Evolutionary conservation across 2,329 filamentous ascomycete species (phyloP).

Genomic region (Exophiala viscosa): DNA sequence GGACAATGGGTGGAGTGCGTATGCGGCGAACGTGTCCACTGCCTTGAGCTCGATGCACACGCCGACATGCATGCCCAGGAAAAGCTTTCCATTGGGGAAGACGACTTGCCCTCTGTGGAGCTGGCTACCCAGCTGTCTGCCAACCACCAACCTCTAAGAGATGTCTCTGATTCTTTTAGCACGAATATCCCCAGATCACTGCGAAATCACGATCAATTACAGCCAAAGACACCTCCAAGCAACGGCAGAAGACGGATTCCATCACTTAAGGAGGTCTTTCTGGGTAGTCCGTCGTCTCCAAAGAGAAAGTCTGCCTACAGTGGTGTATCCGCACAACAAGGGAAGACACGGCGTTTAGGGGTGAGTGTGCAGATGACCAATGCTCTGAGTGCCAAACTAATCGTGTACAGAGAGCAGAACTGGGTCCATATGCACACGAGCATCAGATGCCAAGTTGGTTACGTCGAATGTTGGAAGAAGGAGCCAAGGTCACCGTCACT

Average conservation of each 20-base stretch:
- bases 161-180: constrained; percentile 22
- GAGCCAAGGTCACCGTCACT: constrained; percentile 53
- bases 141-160: constrained; percentile 7
- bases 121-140: constrained; percentile 6
- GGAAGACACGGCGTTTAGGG: constrained; percentile 29
- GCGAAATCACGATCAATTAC: constrained; percentile 29
- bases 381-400: constrained; percentile 4
- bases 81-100: constrained; percentile 41
- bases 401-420: constrained; percentile 48
- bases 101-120: constrained; percentile 33
- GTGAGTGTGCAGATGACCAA: constrained; percentile 3
- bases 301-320: constrained; percentile 15
- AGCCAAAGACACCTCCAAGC: constrained; percentile 13
- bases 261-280: constrained; percentile 27
- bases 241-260: constrained; percentile 18
- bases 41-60: constrained; percentile 55
- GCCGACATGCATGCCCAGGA: constrained; percentile 58
- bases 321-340: constrained; percentile 32
- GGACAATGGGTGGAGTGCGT: constrained; percentile 20
- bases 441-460: constrained; percentile 71
- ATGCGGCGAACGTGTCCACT: constrained; percentile 57
- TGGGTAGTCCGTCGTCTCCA: constrained; percentile 17
- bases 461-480: constrained; percentile 57
- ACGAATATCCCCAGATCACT: constrained; percentile 25
- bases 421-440: constrained; percentile 70